These are phyloP conservation scores for Geotrichum fermentans DNA, from an alignment of 1,139 yeast species.

Conservation along the genomic window DNA sequence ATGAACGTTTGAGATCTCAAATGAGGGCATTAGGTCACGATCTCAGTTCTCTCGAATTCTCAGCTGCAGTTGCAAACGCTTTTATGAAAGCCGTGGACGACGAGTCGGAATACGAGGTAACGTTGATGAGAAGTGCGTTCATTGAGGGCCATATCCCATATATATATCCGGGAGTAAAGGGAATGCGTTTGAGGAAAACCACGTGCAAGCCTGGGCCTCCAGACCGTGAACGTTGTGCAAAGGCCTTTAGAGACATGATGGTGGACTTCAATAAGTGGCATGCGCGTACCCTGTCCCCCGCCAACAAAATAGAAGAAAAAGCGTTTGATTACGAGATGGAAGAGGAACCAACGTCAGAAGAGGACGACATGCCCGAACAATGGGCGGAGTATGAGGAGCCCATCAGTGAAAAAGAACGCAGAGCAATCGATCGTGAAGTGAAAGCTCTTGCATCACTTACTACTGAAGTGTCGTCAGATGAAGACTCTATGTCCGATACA, in stretches of 20 bases:
- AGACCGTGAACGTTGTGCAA: not conserved
- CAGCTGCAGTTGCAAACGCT: not conserved
- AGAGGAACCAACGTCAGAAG: no score
- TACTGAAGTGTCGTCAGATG: no score
- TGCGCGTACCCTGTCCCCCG: no score
- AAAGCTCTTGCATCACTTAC: no score
- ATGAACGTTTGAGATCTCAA: not conserved
- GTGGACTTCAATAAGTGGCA: not conserved
- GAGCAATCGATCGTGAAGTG: no score
- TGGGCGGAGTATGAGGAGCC: no score
- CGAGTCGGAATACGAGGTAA: not conserved
- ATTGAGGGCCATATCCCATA: not conserved
- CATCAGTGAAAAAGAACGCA: no score
- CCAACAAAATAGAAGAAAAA: no score
- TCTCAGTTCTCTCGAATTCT: not conserved
- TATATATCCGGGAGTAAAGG: not conserved
- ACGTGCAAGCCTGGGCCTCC: not conserved
- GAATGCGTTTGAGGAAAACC: not conserved
- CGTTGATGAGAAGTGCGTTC: not conserved
- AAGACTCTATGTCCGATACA: no score
- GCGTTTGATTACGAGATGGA: no score
- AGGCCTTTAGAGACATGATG: not conserved
- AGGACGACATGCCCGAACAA: no score
- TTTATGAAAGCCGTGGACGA: no score
- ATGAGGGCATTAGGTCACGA: not conserved